Evolutionary conservation across 352 stramenopile species (phyloP), one percentile per base, ranked within the genome.

Genomic region (Peronospora belbahrii): DNA sequence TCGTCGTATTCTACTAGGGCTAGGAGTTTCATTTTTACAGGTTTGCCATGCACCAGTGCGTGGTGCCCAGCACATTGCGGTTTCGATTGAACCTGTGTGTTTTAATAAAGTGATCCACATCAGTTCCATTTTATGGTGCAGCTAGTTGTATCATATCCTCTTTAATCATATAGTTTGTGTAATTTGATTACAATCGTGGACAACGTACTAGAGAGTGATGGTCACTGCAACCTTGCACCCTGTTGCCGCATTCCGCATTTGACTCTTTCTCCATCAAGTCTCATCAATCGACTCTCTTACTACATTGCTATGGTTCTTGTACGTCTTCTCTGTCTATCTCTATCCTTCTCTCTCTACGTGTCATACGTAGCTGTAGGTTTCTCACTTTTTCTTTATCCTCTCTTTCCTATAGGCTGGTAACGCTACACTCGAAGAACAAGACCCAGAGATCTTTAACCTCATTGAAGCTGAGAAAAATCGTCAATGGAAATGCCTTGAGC

Each of bases 391-490:
- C 25, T 19, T 42, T 45, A 19, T 27, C 22, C 4, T 20, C 42
- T 41, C 22, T 23, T 20, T 7, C 18, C n/a, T 36, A 14, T 44
- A 84, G 71, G 41, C 76, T 36, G 73, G 73, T 49, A 89, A 85
- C 68, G 67, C 70, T 33, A 67, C 85, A 44, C 82, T 98, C 23
- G 70, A 94, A 52, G 67, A 97, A 64, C 88, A 97, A 59, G 97
- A 99, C 72, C 94, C 95, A 3, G 94, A 97, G 63, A 74, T 99
- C 37, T 98, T 96, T 64, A 96, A 98, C 70, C 83, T 99, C 40
- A 99, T 99, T 61, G 95, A 99, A 65, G 77, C 95, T 52, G 97
- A 99, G 76, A 98, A 98, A 75, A 95, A 95, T 70, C 79, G 95
- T 44, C 96, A 98, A 74, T 97, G 85, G 86, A 96, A 96, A 53